Conservation (phyloP, 208 protist genomes). For the Leishmania amazonensis region DNA sequence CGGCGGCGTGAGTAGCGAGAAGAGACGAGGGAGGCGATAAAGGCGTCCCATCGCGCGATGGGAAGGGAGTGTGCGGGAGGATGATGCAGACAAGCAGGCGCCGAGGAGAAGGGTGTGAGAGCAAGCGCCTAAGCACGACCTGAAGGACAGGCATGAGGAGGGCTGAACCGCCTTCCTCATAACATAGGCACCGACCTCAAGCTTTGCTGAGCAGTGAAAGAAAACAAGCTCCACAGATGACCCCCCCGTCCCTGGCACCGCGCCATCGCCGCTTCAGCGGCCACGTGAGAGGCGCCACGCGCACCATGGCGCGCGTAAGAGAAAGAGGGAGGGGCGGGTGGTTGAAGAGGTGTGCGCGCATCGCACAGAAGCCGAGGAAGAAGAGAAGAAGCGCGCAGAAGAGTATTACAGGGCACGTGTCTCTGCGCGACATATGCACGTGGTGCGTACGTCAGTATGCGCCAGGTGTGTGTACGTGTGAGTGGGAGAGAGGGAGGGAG, state of each 20-base stretch:
- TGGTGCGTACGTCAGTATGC: too few species aligned
- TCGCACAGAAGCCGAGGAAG: not conserved
- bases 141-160: not conserved
- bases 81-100: not conserved
- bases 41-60: not conserved
- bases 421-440: not conserved
- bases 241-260: not conserved
- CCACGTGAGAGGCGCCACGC: not conserved
- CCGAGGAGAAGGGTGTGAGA: not conserved
- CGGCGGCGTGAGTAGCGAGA: not conserved
- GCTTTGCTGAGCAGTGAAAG: not conserved
- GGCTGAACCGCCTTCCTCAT: too few species aligned
- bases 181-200: not conserved
- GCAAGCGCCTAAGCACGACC: not conserved
- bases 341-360: not conserved
- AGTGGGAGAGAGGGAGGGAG: too few species aligned
- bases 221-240: not conserved
- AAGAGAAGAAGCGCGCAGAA: not conserved
- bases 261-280: not conserved
- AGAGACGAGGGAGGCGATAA: not conserved
- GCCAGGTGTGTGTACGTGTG: too few species aligned
- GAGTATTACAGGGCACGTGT: not conserved
- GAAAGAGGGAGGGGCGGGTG: too few species aligned
- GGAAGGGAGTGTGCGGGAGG: not conserved
- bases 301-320: not conserved